These are phyloP conservation scores for Phaseolus lunatus DNA, from an alignment of 306 rosid species.

Conservation along the genomic window DNA sequence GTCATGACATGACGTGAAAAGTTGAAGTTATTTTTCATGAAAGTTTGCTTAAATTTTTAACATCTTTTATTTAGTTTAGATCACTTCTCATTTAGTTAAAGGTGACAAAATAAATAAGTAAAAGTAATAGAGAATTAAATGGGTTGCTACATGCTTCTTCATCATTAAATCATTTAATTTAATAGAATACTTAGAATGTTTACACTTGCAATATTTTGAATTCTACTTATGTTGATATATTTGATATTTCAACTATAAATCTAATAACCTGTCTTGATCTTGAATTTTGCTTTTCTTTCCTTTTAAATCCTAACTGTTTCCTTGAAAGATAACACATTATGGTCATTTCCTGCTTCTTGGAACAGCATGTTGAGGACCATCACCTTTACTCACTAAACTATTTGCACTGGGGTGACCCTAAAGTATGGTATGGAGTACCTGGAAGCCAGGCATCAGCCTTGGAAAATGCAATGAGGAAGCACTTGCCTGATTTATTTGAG, in stretches of 20 bases:
- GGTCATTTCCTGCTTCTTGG: constrained; percentile 48
- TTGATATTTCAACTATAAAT: constrained; percentile 25
- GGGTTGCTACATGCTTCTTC: not conserved
- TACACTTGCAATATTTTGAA: constrained; percentile 4
- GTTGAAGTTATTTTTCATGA: not conserved
- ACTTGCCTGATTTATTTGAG: constrained; percentile 87
- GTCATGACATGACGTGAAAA: not conserved
- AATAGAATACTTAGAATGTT: constrained; percentile 12
- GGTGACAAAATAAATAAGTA: constrained; percentile 16
- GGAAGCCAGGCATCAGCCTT: constrained; percentile 74
- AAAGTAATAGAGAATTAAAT: not conserved
- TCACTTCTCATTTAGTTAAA: not conserved
- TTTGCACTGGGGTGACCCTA: constrained; percentile 93
- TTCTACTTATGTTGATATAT: constrained; percentile 30
- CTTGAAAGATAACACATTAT: constrained; percentile 40
- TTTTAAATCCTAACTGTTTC: constrained; percentile 29
- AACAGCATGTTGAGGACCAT: constrained; percentile 98
- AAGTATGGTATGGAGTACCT: constrained; percentile 96
- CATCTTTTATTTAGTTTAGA: not conserved
- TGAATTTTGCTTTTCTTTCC: constrained; percentile 40
- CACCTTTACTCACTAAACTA: constrained; percentile 94
- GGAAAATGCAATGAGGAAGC: constrained; percentile 84
- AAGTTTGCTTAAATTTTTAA: constrained; percentile 2
- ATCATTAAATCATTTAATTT: constrained; percentile 26
- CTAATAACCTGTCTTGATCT: constrained; percentile 6